These are phyloP conservation scores for Sicyos baderoa DNA, from an alignment of 306 rosid genomes.

Conservation along the genomic window DNA sequence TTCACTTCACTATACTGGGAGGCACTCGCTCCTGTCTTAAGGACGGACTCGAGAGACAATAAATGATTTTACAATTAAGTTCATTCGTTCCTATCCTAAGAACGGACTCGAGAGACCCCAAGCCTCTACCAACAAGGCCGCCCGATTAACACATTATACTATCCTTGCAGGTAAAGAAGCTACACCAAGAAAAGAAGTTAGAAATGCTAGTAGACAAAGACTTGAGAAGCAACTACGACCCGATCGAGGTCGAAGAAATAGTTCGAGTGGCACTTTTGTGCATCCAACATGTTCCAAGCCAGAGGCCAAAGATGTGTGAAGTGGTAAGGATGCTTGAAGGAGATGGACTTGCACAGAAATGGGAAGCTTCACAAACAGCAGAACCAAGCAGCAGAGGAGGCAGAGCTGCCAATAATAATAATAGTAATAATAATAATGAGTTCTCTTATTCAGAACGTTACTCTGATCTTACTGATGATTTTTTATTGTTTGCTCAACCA, in stretches of 20 bases:
- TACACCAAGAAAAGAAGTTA: conserved; percentile 59
- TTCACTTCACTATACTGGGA: no score
- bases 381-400: conserved; percentile 38
- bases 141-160: conserved; percentile 13
- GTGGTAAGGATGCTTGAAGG: conserved; percentile 71
- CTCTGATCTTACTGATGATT: conserved; percentile 65
- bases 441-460: conserved; percentile 52
- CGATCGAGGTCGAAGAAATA: conserved; percentile 55
- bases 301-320: conserved; percentile 62
- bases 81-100: no score
- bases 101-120: no score
- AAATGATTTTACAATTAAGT: no score
- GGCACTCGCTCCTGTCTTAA: no score
- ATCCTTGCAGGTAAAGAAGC: conserved; percentile 47
- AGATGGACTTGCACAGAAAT: conserved; percentile 62
- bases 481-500: conserved; percentile 54
- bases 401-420: no score
- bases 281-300: conserved; percentile 48
- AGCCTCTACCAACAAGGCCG: no score
- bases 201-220: conserved; percentile 59
- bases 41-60: no score
- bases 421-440: conserved; percentile 30
- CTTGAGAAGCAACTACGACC: conserved; percentile 40
- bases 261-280: conserved; percentile 60
- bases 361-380: conserved; percentile 57